Base-by-base conservation (phyloP, 2,329 filamentous ascomycete species). In the Fusarium sp. region DNA sequence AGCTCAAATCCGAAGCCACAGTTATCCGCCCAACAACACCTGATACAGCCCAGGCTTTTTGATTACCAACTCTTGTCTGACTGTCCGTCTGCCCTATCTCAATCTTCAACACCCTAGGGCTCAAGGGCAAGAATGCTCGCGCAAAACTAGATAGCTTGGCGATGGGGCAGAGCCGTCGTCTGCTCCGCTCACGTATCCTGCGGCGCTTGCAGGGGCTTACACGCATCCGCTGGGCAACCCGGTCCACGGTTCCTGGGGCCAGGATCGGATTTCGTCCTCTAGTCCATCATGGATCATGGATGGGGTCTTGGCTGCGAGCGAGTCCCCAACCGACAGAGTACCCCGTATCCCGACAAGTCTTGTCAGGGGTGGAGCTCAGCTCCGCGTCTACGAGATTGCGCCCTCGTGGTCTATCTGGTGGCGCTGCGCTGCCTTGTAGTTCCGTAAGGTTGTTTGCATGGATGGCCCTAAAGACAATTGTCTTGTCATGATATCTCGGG, bases 401-500 rank as follows among this genome's bases (percentile, higher is more conserved):
- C 54, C 59, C 33, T 71, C 54, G 45, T 68, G 67, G 61, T 69
- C 62, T 70, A 56, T 57, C 35, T 63, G 68, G 54, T 69, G 74
- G 76, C 71, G 71, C 69, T 68, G 58, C 62, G 54, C 60, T 65
- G 43, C 39, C 60, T 54, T 72, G 54, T 56, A 37, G 61, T 66
- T 66, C 67, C 57, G 57, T 69, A 61, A 68, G 56, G 45, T 50
- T 11, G 24, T 18, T 50, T 50, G 45, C 45, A 50, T 50, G 45
- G 45, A 29, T 50, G 45, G n/a, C 45, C 45, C 45, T 50, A 50
- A 50, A 50, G 45, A 50, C 35, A 75, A 67, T 75, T 66, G 41
- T 45, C 41, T 73, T 66, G 41, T 45, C 41, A 72, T 68, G 78
- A 79, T 74, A 84, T 81, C 77, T 87, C 86, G 10, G 83, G 82